Percentiles rank a stretch among this genome's conserved stretches.
Conservation (phyloP, 192 early-diverging fungal genomes). For the Ambispora gerdemannii region DNA sequence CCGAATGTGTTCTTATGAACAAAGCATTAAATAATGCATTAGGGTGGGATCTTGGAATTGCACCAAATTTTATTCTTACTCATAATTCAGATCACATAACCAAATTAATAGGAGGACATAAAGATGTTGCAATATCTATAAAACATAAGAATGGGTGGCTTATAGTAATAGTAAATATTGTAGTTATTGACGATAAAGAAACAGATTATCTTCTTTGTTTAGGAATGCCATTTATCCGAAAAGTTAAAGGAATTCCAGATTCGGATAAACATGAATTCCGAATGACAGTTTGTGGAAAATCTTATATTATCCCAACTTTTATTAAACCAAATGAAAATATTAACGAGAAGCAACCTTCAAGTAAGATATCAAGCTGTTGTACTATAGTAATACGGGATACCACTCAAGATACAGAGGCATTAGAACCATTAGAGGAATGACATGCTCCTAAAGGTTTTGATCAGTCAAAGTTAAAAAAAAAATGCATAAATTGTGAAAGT, state of each 20-base stretch:
- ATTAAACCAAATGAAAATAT: too few relatives aligned
- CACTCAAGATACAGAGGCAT: too few relatives aligned
- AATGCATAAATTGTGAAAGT: constrained; percentile 1
- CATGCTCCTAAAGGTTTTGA: too few relatives aligned
- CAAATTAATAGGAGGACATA: not conserved
- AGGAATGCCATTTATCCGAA: not conserved
- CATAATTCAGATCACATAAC: not conserved
- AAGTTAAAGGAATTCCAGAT: not conserved
- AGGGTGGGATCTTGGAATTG: not conserved
- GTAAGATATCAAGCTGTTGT: too few relatives aligned
- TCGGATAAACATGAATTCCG: not conserved
- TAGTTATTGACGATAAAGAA: not conserved
- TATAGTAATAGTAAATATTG: not conserved
- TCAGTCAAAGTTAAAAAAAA: not conserved
- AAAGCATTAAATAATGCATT: not conserved
- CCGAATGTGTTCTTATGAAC: not conserved
- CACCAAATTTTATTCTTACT: not conserved
- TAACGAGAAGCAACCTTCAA: too few relatives aligned
- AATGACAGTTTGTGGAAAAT: not conserved
- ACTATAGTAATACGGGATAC: too few relatives aligned
- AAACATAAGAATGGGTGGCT: not conserved
- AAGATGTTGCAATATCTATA: not conserved
- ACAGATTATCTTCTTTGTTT: not conserved
- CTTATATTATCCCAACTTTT: constrained; percentile 9
- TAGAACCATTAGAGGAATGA: too few relatives aligned